These are phyloP conservation scores for Yamadazyma blattariae DNA, from an alignment of 1,139 yeast genomes.

Conservation along the genomic window DNA sequence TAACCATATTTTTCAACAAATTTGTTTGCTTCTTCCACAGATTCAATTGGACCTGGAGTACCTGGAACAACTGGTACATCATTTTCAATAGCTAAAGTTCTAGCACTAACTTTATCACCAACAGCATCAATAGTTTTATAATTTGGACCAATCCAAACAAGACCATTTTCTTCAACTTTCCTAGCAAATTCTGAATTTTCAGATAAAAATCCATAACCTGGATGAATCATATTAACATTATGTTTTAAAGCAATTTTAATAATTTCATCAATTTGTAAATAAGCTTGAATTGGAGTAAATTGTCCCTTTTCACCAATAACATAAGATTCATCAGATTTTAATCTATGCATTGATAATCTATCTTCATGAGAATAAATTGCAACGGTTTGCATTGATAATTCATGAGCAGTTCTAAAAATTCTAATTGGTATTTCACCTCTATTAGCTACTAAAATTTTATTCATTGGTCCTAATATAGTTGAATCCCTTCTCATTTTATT, in stretches of 20 bases:
- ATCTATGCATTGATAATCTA: slow-evolving; percentile 88
- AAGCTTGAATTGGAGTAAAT: slow-evolving; percentile 94
- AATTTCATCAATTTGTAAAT: slow-evolving; percentile 93
- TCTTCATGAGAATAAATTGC: slow-evolving; percentile 98
- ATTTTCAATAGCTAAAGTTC: slow-evolving; percentile 77
- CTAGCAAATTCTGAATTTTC: slow-evolving; percentile 94
- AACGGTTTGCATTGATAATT: slow-evolving; percentile 94
- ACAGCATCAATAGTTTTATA: slow-evolving; percentile 89
- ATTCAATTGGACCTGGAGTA: slow-evolving; percentile 93
- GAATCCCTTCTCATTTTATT: slow-evolving; percentile 62
- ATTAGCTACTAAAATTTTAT: slow-evolving; percentile 86
- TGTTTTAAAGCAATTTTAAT: slow-evolving; percentile 86
- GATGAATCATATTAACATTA: slow-evolving; percentile 93
- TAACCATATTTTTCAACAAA: slow-evolving; percentile 84
- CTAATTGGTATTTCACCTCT: slow-evolving; percentile 92
- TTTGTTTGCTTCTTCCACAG: slow-evolving; percentile 69
- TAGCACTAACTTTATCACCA: slow-evolving; percentile 96
- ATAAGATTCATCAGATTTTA: slow-evolving; percentile 90
- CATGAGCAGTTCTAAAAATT: slow-evolving; percentile 97
- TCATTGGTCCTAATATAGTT: slow-evolving; percentile 59
- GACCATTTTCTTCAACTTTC: slow-evolving; percentile 87
- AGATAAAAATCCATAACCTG: slow-evolving; percentile 95
- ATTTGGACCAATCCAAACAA: slow-evolving; percentile 96
- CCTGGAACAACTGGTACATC: slow-evolving; percentile 97
- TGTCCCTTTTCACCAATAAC: slow-evolving; percentile 89